These are phyloP conservation scores for Trichoderma afroharzianum DNA, from an alignment of 2,329 filamentous ascomycete genomes.

Conservation along the genomic window DNA sequence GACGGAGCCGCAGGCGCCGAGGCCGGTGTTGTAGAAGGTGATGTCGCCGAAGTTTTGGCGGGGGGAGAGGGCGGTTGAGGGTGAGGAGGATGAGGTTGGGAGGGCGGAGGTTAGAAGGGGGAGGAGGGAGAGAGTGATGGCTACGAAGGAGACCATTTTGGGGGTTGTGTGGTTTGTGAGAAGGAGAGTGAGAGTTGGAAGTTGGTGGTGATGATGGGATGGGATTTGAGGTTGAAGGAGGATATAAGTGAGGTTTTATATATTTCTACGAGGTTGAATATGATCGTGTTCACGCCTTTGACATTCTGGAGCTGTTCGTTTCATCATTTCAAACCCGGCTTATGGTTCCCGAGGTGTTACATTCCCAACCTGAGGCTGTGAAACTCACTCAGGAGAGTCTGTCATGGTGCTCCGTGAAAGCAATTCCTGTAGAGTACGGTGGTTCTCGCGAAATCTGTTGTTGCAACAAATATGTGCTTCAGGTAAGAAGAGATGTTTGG, in stretches of 20 bases:
- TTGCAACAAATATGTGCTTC: neutral
- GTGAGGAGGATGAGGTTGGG: neutral
- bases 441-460: neutral
- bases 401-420: neutral
- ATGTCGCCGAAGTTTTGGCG: conserved; percentile 9
- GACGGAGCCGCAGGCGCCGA: conserved; percentile 66
- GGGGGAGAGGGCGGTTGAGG: conserved; percentile 28
- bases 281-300: neutral
- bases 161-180: neutral
- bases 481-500: neutral
- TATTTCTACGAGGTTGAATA: neutral
- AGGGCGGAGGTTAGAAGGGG: neutral
- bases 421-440: rapidly evolving
- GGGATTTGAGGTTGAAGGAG: neutral
- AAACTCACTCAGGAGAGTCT: neutral
- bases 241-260: neutral
- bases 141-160: neutral
- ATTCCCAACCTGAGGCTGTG: neutral
- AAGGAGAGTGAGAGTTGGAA: neutral
- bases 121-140: neutral
- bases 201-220: neutral
- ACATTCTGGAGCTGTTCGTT: neutral
- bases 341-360: neutral
- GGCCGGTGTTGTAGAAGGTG: conserved; percentile 59
- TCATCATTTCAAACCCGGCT: neutral